A percentile compares a stretch with the other conserved stretches of the same genome.
phyloP scores from a whole-genome alignment of 139 green algal species.

The Picochlorum sp. region DNA sequence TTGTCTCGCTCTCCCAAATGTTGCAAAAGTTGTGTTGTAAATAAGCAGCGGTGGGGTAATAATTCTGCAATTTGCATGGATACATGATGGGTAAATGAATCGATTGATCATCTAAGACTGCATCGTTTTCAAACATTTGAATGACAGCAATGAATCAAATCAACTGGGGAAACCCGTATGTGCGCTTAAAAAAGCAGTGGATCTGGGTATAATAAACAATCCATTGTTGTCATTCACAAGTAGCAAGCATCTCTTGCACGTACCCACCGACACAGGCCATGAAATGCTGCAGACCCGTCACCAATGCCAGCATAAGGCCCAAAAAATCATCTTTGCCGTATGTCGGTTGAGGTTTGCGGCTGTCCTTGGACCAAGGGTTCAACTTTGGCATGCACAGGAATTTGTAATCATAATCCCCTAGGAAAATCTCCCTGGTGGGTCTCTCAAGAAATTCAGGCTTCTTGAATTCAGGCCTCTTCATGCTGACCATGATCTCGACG shows the following conservation, averaged over 20 bases:
- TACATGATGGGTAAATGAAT: too few species aligned
- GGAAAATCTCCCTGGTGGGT: conserved; percentile 5
- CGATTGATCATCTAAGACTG: too few species aligned
- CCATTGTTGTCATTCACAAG: too few species aligned
- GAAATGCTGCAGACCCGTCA: conserved; percentile 68
- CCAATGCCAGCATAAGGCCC: conserved; percentile 34
- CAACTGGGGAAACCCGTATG: too few species aligned
- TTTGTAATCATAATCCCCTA: conserved; percentile 27
- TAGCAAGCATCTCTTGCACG: not conserved
- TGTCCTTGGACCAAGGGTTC: conserved; percentile 6
- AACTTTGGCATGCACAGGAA: conserved; percentile 24
- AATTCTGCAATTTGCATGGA: conserved; percentile 16
- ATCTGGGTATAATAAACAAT: too few species aligned
- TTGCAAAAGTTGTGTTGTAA: conserved; percentile 12
- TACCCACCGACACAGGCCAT: conserved; percentile 55
- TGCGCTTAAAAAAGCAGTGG: too few species aligned
- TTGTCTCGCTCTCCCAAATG: conserved; percentile 8
- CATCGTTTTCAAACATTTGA: too few species aligned
- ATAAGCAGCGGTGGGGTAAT: conserved; percentile 48
- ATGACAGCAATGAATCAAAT: too few species aligned
- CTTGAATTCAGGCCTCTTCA: conserved; percentile 4
- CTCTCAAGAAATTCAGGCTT: conserved; percentile 1
- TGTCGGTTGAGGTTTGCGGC: conserved; percentile 19
- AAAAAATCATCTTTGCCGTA: conserved; percentile 26
- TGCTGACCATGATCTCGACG: not conserved